These are phyloP conservation scores for Afroboletus lepidellus DNA, from an alignment of 1,284 basidiomycete genomes.

Conservation along the genomic window DNA sequence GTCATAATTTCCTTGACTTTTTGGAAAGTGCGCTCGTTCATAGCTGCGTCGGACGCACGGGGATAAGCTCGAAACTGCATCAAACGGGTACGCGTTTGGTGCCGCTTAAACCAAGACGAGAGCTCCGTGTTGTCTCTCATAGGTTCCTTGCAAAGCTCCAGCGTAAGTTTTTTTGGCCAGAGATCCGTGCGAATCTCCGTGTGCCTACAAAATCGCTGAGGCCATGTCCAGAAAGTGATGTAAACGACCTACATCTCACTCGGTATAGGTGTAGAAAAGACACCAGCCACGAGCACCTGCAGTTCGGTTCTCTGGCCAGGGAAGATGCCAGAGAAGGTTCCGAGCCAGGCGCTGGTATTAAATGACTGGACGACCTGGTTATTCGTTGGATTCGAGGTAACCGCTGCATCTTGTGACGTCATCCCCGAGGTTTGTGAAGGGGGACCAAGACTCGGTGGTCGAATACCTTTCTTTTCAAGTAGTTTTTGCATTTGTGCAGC, in stretches of 20 bases:
- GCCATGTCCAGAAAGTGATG: not conserved
- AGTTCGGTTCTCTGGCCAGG: constrained; percentile 44
- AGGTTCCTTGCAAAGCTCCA: constrained; percentile 45
- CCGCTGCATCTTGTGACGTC: constrained; percentile 11
- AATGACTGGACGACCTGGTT: constrained; percentile 2
- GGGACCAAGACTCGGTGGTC: constrained; percentile 10
- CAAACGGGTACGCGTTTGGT: constrained; percentile 32
- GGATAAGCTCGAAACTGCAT: constrained; percentile 34
- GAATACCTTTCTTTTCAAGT: constrained; percentile 39
- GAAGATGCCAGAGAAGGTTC: constrained; percentile 49
- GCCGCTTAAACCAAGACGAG: constrained; percentile 48
- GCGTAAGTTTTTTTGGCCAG: constrained; percentile 52
- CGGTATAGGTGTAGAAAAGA: not conserved
- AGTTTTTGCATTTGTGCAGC: constrained; percentile 54
- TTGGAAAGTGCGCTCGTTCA: constrained; percentile 42
- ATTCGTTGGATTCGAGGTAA: constrained; percentile 5
- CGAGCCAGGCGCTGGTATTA: constrained; percentile 44
- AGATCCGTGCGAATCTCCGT: constrained; percentile 44
- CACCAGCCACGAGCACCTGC: constrained; percentile 42
- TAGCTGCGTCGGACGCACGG: constrained; percentile 25
- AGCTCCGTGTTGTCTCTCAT: constrained; percentile 43
- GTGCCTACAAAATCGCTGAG: constrained; percentile 38
- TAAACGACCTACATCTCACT: constrained; percentile 35
- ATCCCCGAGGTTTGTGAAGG: constrained; percentile 11
- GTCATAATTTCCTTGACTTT: constrained; percentile 42